A percentile compares a stretch with the other conserved stretches of the same genome.
Conservation (phyloP, 2,329 filamentous ascomycete species). For the Alternaria sp. region DNA sequence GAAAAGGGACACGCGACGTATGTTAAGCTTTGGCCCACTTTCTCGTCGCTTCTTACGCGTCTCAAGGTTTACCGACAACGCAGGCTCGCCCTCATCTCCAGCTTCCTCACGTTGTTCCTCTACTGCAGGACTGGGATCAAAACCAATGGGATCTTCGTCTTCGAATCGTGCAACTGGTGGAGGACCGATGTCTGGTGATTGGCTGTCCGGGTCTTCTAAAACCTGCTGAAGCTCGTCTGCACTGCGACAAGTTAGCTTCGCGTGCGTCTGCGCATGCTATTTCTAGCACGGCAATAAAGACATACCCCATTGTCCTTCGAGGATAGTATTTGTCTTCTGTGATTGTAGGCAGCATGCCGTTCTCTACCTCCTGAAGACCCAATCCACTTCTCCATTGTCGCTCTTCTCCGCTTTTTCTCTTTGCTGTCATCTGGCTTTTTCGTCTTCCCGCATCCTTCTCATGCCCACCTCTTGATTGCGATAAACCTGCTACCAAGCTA, state of each 20-base stretch:
- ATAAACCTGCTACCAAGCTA: slow-evolving; percentile 71
- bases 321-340: slow-evolving; percentile 74
- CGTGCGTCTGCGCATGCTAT: neutral
- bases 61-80: slow-evolving; percentile 59
- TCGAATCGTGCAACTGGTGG: slow-evolving; percentile 64
- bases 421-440: slow-evolving; percentile 61
- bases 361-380: slow-evolving; percentile 53
- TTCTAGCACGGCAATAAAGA: slow-evolving; percentile 22
- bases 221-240: slow-evolving; percentile 65
- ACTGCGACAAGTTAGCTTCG: slow-evolving; percentile 50
- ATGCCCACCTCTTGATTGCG: slow-evolving; percentile 49
- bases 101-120: slow-evolving; percentile 40
- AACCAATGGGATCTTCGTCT: slow-evolving; percentile 57
- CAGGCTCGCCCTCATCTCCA: slow-evolving; percentile 48
- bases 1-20: slow-evolving; percentile 55
- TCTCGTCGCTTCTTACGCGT: slow-evolving; percentile 62
- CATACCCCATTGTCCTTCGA: slow-evolving; percentile 73
- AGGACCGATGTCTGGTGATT: slow-evolving; percentile 74
- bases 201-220: slow-evolving; percentile 63
- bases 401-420: slow-evolving; percentile 60
- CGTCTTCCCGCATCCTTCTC: slow-evolving; percentile 27
- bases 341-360: slow-evolving; percentile 71
- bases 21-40: slow-evolving; percentile 55
- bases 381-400: slow-evolving; percentile 63
- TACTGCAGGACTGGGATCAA: slow-evolving; percentile 44